Evolutionary conservation across 2,329 filamentous ascomycete species (phyloP).

Genomic region (Alternaria sp.): DNA sequence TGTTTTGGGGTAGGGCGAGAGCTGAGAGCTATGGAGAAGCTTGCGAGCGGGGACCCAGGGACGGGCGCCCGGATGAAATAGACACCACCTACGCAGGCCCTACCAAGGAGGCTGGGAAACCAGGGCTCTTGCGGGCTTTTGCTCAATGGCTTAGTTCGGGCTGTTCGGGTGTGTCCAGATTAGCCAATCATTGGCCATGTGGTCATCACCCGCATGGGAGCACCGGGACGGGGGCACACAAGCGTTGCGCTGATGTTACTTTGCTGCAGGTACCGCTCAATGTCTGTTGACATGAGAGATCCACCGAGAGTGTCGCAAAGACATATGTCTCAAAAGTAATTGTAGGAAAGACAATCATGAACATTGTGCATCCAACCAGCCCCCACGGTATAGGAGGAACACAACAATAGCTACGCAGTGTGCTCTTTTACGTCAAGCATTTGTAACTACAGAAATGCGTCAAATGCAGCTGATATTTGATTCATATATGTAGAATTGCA

Average conservation of each 20-base stretch:
- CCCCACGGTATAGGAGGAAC: neutral
- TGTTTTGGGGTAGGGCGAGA: slow-evolving; percentile 17
- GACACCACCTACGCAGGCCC: slow-evolving; percentile 22
- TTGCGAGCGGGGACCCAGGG: slow-evolving; percentile 12
- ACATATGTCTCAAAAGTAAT: neutral
- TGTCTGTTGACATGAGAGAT: neutral
- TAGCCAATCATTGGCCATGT: slow-evolving; percentile 35
- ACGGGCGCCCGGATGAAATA: slow-evolving; percentile 39
- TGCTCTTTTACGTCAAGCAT: neutral
- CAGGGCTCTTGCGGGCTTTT: slow-evolving; percentile 26
- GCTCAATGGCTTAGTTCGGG: slow-evolving; percentile 35
- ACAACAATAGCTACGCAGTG: neutral
- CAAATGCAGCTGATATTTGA: neutral
- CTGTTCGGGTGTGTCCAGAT: slow-evolving; percentile 5
- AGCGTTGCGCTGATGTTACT: slow-evolving; percentile 7
- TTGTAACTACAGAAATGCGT: neutral
- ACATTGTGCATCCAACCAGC: neutral
- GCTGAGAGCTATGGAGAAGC: slow-evolving; percentile 14
- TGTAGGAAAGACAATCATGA: neutral
- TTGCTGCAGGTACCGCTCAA: slow-evolving; percentile 34
- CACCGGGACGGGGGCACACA: slow-evolving; percentile 6
- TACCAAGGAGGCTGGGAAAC: slow-evolving; percentile 35
- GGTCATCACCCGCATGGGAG: slow-evolving; percentile 25
- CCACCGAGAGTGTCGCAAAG: neutral
- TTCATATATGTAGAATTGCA: neutral